Percentiles rank a stretch among this genome's conserved stretches.
phyloP scores from a whole-genome alignment of 768 basidiomycete genomes.

The Tulasnella sp. region DNA sequence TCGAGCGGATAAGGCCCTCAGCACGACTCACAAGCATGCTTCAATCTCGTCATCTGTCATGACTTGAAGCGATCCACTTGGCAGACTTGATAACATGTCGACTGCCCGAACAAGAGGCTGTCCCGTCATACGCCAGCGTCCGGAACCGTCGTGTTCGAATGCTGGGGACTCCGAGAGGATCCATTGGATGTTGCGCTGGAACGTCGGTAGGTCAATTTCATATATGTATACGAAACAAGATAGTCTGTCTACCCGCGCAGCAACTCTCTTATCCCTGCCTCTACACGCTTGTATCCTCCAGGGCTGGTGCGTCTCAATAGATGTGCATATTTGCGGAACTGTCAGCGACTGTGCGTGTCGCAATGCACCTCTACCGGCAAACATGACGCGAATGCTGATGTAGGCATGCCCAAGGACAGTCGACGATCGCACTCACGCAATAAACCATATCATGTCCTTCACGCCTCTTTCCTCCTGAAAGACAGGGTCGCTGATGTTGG shows the following conservation, averaged over 20 bases:
- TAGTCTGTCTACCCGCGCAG: background rate
- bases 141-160: background rate
- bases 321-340: background rate
- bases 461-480: background rate
- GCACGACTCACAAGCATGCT: background rate
- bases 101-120: background rate
- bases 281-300: background rate
- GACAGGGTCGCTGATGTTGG: background rate
- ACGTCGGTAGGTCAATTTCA: background rate
- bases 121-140: background rate
- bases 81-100: background rate
- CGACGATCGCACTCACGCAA: background rate
- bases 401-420: background rate
- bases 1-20: too few relatives aligned
- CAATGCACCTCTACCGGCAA: background rate
- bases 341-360: background rate
- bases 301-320: background rate
- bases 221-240: too few relatives aligned
- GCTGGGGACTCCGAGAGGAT: background rate
- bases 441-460: conserved; percentile 4
- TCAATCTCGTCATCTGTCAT: background rate
- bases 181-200: background rate
- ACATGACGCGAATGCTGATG: background rate
- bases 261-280: background rate
- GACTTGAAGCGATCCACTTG: background rate